Base-by-base conservation (phyloP, 176 grass and related monocot genomes). In the Raddia guianensis region DNA sequence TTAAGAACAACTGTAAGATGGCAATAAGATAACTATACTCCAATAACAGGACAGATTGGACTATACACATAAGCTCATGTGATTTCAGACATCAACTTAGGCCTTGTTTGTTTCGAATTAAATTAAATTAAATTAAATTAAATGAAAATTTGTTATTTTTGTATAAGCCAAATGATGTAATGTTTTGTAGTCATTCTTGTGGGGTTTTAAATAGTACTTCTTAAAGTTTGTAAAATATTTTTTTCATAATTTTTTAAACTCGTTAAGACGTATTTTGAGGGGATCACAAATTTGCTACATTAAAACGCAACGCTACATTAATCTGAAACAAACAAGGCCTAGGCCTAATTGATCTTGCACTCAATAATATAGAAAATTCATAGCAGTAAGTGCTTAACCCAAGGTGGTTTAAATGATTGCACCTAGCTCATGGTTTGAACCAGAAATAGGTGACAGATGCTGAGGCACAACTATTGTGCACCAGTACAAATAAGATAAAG, bases 1-100 rank as follows among this genome's bases (percentile, higher is more conserved):
- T 76, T 27, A 58, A 88, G 65, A 90, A 83, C 12, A 91, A 78
- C 7, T 34, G 54, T 85, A 68, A 85, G 73, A 58, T 82, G 34
- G 72, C 18, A 43, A 45, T 52, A 32, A 49, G 10, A 5, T 62
- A 84, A 65, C 53, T 73, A 9, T 2, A 42, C 68, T 83, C 20
- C 37, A 40, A 67, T n/a, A 40, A 44, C 58, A 65, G 58, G 77
- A 89, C 12, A 49, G 47, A 43, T 21, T 51, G 51, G 8, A 9
- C 33, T 18, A 68, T 78, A 52, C 44, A 63, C 21, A 55, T 63
- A 37, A 70, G 44, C 63, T 65, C 42, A 64, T 52, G 67, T 64
- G n/a, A 34, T 54, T 56, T 68, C 12, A 44, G 2, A 12, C 50
- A 80, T 56, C 34, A 80, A n/a, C 49, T 32, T 56, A 68, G 60